Base-by-base conservation (phyloP, 371 early-diverging fungal species). In the Amoeboaphelidium protococcarum region DNA sequence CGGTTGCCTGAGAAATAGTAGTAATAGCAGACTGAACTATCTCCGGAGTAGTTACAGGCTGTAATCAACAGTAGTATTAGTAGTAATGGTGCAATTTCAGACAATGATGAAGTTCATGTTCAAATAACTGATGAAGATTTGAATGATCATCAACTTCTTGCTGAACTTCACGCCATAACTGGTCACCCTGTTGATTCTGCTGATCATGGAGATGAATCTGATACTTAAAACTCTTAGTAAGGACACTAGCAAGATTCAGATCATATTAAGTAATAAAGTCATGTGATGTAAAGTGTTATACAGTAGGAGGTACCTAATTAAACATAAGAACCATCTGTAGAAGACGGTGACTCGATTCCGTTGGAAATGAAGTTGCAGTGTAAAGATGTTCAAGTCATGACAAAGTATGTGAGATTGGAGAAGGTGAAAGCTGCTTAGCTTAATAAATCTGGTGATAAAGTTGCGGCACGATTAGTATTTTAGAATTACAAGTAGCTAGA, bases 101-200 rank as follows among this genome's bases (percentile, higher is more conserved):
- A 58, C 2, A 54, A 58, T 16, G 55, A 58, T 19, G 57, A 58
- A 41, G 58, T 49, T n/a, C 58, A 65, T 12, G 58, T 66, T 0
- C 60, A 66, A 24, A 26, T 65, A 21, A 65, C 66, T 13, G 65
- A 65, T 23, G 60, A 64, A 13, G 65, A 65, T 43, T 53, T 67
- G 57, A 58, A 66, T 3, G 62, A 65, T 42, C 65, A 65, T 13
- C 47, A 48, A 10, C 50, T 65, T 26, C 41, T 65, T 52, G 65
- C 48, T 19, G 45, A 48, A 43, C 45, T 48, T 20, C 21, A 10
- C 48, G 48, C 40, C 45, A n/a, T 48, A 3, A 26, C 21, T 44
- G 24, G 16, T 10, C 10, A 16, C 44, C 10, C 4, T 16, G 23
- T 10, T 44, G 24, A 48, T n/a, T 19, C 13, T 44, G 20, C 21